Percentiles rank a stretch among this genome's conserved stretches.
phyloP scores from a whole-genome alignment of 2,329 filamentous ascomycete genomes.

The Chaetomium globosum region DNA sequence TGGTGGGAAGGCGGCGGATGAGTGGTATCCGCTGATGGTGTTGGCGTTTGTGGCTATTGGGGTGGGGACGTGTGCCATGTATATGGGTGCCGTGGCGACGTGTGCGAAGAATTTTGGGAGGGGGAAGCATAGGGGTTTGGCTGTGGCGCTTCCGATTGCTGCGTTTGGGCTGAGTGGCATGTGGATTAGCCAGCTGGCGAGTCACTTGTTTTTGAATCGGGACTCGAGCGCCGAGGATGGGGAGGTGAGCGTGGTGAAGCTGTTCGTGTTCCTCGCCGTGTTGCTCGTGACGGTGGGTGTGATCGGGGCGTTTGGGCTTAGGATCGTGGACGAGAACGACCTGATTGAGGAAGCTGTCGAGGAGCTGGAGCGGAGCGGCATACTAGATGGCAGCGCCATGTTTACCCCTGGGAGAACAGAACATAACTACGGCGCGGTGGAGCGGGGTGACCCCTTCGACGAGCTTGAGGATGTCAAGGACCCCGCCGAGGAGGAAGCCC shows the following conservation, averaged over 20 bases:
- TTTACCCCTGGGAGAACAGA: constrained; percentile 61
- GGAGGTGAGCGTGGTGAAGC: constrained; percentile 75
- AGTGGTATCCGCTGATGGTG: constrained; percentile 80
- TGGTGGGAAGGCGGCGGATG: constrained; percentile 43
- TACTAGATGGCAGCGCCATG: constrained; percentile 74
- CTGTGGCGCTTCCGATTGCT: constrained; percentile 86
- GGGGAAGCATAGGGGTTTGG: constrained; percentile 82
- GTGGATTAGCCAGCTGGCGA: constrained; percentile 91
- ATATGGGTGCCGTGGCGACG: constrained; percentile 86
- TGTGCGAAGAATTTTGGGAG: constrained; percentile 98
- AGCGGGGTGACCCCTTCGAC: constrained; percentile 41
- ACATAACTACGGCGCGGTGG: constrained; percentile 64
- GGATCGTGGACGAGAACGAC: constrained; percentile 80
- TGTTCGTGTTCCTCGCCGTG: constrained; percentile 81
- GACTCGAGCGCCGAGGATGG: constrained; percentile 59
- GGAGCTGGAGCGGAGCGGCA: constrained; percentile 83
- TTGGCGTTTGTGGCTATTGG: constrained; percentile 82
- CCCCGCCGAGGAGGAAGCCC: constrained; percentile 51
- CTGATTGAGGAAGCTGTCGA: constrained; percentile 89
- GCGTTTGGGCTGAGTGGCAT: constrained; percentile 92
- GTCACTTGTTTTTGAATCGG: constrained; percentile 63
- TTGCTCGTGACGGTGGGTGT: constrained; percentile 72
- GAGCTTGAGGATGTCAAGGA: constrained; percentile 51
- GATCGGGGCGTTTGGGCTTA: constrained; percentile 72
- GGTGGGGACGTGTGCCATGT: constrained; percentile 83